Evolutionary conservation across 148 eudicot genomes (phyloP).

Genomic region (Vaccinium vitisidaea): DNA sequence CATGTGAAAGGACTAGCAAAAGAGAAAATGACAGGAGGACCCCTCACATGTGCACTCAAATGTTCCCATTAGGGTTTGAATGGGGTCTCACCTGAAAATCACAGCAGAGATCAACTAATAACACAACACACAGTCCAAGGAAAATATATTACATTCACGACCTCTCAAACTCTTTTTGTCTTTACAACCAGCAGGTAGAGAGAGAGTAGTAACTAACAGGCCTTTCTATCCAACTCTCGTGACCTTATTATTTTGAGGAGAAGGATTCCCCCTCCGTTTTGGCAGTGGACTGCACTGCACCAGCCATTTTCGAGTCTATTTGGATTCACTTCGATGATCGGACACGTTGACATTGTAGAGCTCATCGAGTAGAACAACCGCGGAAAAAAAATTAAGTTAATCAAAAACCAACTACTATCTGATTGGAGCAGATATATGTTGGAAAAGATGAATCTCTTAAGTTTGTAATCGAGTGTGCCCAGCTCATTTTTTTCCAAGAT

Average conservation of each 20-base stretch:
- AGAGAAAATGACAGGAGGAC: not conserved
- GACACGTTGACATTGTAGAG: no score
- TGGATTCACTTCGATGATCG: no score
- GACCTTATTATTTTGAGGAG: not conserved
- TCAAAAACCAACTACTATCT: no score
- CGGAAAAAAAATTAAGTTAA: no score
- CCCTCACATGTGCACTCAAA: not conserved
- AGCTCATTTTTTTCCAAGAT: no score
- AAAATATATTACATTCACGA: not conserved
- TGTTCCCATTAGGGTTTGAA: not conserved
- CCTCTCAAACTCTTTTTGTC: not conserved
- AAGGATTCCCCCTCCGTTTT: no score
- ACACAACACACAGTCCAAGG: not conserved
- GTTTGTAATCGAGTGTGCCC: no score
- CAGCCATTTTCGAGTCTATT: no score
- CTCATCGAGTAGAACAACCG: no score
- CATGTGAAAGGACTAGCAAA: not conserved
- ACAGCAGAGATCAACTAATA: not conserved
- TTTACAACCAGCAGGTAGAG: not conserved
- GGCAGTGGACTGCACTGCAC: no score
- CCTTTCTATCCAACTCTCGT: conserved; percentile 4
- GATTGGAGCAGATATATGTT: no score
- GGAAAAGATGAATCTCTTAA: no score
- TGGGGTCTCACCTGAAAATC: not conserved
- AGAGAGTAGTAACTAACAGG: not conserved